Conservation (phyloP, 495 filamentous ascomycete species). For the Penicillium egyptiacum region DNA sequence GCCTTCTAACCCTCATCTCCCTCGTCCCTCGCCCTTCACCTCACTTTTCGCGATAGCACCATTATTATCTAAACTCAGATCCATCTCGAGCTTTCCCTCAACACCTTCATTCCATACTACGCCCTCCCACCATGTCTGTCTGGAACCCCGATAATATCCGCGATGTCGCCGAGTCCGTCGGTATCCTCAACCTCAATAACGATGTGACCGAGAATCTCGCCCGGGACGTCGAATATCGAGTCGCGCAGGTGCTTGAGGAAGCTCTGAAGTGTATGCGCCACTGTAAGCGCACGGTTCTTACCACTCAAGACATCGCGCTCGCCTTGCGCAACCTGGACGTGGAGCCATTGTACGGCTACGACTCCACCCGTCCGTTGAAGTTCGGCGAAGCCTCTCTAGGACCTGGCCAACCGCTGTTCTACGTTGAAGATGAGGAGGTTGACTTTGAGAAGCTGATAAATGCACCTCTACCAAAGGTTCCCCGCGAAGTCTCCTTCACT, state of each 20-base stretch:
- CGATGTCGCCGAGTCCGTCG: slow-evolving; percentile 94
- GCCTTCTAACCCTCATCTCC: slow-evolving; percentile 3
- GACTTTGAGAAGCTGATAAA: slow-evolving; percentile 99
- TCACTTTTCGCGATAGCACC: slow-evolving; percentile 8
- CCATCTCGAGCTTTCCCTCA: background rate
- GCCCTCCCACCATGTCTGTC: slow-evolving; percentile 51
- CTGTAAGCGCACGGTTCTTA: slow-evolving; percentile 75
- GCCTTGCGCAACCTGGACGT: slow-evolving; percentile 84
- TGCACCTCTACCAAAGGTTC: slow-evolving; percentile 89
- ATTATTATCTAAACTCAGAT: slow-evolving; percentile 3
- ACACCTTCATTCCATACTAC: slow-evolving; percentile 14
- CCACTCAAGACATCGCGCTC: slow-evolving; percentile 80
- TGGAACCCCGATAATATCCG: slow-evolving; percentile 96
- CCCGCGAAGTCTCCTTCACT: slow-evolving; percentile 88
- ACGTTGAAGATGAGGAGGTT: slow-evolving; percentile 97
- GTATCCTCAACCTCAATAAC: slow-evolving; percentile 73
- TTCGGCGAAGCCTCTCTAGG: slow-evolving; percentile 94
- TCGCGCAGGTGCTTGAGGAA: slow-evolving; percentile 89
- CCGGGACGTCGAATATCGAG: slow-evolving; percentile 91
- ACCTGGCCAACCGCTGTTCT: slow-evolving; percentile 92
- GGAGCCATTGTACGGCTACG: slow-evolving; percentile 94
- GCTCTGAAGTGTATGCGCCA: slow-evolving; percentile 94
- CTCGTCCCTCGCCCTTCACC: background rate
- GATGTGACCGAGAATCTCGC: slow-evolving; percentile 81
- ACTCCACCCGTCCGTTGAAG: slow-evolving; percentile 77